Conservation (phyloP, 139 green algal species). For the Choricystis sp. region DNA sequence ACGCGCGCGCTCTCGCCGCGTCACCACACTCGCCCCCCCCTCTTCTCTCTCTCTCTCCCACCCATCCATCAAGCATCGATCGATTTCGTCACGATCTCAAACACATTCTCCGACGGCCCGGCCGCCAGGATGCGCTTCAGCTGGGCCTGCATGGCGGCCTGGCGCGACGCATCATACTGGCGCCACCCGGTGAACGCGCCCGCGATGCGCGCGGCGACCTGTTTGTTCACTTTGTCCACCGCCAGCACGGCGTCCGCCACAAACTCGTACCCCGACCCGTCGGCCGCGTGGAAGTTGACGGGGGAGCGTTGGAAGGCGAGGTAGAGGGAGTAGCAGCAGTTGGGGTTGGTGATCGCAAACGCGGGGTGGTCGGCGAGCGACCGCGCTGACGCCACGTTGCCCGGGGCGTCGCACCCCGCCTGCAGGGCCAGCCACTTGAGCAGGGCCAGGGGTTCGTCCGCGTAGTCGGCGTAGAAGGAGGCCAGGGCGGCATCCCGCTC, state of each 20-base stretch:
- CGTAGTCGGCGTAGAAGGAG: constrained; percentile 70
- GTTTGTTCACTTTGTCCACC: constrained; percentile 68
- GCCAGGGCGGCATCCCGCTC: constrained; percentile 30
- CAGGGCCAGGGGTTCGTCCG: constrained; percentile 73
- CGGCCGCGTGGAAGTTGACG: constrained; percentile 88
- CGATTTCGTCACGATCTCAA: constrained; percentile 81
- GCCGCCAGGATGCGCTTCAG: constrained; percentile 58
- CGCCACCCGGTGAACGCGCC: constrained; percentile 67
- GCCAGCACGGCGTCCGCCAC: constrained; percentile 62
- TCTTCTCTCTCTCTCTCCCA: background rate
- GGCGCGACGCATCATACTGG: constrained; percentile 60
- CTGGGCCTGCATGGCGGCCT: constrained; percentile 60
- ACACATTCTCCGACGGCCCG: constrained; percentile 78
- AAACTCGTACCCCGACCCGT: constrained; percentile 89
- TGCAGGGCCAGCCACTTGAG: constrained; percentile 80
- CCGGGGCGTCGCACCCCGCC: constrained; percentile 42
- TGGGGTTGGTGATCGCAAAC: constrained; percentile 90
- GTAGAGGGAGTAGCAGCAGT: constrained; percentile 66
- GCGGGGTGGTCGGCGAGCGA: constrained; percentile 59
- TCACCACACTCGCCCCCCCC: background rate
- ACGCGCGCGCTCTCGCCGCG: too few species aligned
- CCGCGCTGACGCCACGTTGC: constrained; percentile 62
- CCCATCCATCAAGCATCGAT: constrained; percentile 16
- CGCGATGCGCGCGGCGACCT: constrained; percentile 76
- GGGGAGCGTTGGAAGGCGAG: constrained; percentile 53